Evolutionary conservation across 2,329 filamentous ascomycete genomes (phyloP).

Genomic region (Cladosporium colombiae): DNA sequence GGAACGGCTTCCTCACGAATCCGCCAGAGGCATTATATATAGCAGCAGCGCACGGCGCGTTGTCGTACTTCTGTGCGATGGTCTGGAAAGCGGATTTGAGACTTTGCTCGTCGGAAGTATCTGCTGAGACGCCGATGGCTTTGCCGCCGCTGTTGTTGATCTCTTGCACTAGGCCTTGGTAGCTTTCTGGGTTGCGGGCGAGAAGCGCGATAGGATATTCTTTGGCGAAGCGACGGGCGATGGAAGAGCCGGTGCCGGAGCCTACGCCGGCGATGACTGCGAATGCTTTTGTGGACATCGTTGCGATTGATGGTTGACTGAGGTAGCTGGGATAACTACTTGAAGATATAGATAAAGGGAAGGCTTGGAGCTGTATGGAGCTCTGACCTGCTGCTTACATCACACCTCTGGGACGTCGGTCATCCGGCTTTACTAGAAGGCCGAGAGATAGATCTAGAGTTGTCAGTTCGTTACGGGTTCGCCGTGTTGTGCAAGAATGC

Average conservation of each 20-base stretch:
- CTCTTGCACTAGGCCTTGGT: conserved; percentile 65
- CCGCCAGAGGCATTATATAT: conserved; percentile 68
- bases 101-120: conserved; percentile 58
- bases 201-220: conserved; percentile 73
- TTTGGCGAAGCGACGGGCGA: conserved; percentile 61
- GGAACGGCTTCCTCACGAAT: conserved; percentile 60
- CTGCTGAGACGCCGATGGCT: conserved; percentile 69
- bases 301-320: conserved; percentile 26
- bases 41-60: conserved; percentile 54
- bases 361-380: not conserved
- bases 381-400: not conserved
- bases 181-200: conserved; percentile 67
- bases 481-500: not conserved
- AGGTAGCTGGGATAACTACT: not conserved
- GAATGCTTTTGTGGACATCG: conserved; percentile 54
- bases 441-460: not conserved
- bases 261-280: conserved; percentile 71
- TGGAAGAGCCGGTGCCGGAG: conserved; percentile 64
- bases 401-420: not conserved
- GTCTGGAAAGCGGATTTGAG: conserved; percentile 61
- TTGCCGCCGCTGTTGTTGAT: conserved; percentile 68
- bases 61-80: conserved; percentile 61
- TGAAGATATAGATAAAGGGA: not conserved
- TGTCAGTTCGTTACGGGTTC: not conserved
- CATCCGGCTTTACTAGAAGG: not conserved